A percentile compares a stretch with the other conserved stretches of the same genome.
phyloP scores from a whole-genome alignment of 768 basidiomycete species.

The Tylopilus sp. region DNA sequence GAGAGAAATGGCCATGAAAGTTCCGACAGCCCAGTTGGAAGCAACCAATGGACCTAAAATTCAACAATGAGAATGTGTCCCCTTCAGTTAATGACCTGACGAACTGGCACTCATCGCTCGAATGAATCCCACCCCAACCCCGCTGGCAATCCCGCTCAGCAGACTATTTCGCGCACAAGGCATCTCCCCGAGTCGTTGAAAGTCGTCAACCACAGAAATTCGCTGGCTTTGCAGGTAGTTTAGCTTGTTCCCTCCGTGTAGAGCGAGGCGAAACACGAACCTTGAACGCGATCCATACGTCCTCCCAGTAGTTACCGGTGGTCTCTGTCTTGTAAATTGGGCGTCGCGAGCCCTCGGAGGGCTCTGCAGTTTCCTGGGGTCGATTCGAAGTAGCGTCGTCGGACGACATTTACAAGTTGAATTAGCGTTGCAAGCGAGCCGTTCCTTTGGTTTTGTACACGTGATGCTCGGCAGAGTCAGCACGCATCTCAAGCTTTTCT shows the following conservation, averaged over 20 bases:
- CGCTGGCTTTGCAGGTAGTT: slow-evolving; percentile 40
- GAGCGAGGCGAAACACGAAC: slow-evolving; percentile 11
- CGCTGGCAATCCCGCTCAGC: slow-evolving; percentile 76
- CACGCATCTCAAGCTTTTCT: too few relatives aligned
- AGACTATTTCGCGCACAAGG: slow-evolving; percentile 78
- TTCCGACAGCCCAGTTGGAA: slow-evolving; percentile 76
- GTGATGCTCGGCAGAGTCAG: too few relatives aligned
- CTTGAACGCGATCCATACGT: slow-evolving; percentile 30
- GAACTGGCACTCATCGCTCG: slow-evolving; percentile 63
- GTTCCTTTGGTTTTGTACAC: too few relatives aligned
- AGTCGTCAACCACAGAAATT: slow-evolving; percentile 48
- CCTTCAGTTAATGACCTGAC: slow-evolving; percentile 17
- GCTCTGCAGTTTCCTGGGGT: slow-evolving; percentile 1
- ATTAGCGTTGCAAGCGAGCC: too few relatives aligned
- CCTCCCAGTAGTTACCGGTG: slow-evolving; percentile 33
- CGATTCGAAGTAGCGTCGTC: background rate
- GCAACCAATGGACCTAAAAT: slow-evolving; percentile 53
- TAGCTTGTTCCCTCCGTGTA: background rate
- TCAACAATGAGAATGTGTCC: slow-evolving; percentile 5
- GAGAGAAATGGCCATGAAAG: slow-evolving; percentile 64
- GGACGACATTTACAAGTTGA: slow-evolving; percentile 19
- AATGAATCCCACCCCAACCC: slow-evolving; percentile 72
- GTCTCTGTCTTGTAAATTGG: slow-evolving; percentile 30
- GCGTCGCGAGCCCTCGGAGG: slow-evolving; percentile 12
- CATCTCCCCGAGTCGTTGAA: slow-evolving; percentile 60